These are phyloP conservation scores for Nepenthes gracilis DNA, from an alignment of 148 eudicot species.

Conservation along the genomic window DNA sequence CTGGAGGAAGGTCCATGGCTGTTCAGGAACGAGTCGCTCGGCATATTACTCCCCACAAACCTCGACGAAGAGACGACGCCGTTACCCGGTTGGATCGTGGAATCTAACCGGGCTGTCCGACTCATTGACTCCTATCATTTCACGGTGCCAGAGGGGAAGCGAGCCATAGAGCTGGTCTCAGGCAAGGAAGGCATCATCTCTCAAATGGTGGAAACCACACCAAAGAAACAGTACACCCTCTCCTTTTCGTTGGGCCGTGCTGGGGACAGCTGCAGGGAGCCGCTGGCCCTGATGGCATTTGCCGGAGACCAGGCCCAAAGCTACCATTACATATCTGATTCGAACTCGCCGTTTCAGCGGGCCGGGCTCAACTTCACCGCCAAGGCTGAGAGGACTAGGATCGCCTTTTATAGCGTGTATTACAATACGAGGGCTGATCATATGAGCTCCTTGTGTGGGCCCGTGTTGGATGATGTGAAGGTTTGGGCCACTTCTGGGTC, in stretches of 20 bases:
- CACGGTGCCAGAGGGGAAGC: conserved; percentile 67
- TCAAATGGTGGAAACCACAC: conserved; percentile 77
- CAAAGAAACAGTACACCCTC: conserved; percentile 58
- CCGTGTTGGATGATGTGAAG: conserved; percentile 80
- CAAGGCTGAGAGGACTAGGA: conserved; percentile 72
- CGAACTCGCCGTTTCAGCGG: conserved; percentile 45
- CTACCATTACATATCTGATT: conserved; percentile 52
- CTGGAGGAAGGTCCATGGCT: conserved; percentile 96
- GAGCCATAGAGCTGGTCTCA: conserved; percentile 76
- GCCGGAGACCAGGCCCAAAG: conserved; percentile 94
- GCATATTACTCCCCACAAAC: conserved; percentile 85
- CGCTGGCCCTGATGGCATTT: conserved; percentile 83
- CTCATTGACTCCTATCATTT: conserved; percentile 80
- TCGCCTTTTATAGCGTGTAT: conserved; percentile 85
- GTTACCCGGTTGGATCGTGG: conserved; percentile 90
- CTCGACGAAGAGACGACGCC: conserved; percentile 75
- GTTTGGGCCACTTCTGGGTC: conserved; percentile 64
- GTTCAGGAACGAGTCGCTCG: conserved; percentile 77
- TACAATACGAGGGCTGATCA: conserved; percentile 95
- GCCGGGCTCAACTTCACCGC: conserved; percentile 74
- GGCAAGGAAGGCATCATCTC: conserved; percentile 98
- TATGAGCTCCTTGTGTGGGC: conserved; percentile 93
- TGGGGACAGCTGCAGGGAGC: conserved; percentile 70
- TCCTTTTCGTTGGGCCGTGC: conserved; percentile 70
- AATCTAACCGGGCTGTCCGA: conserved; percentile 86